These are phyloP conservation scores for Dryas integrifolia DNA, from an alignment of 331 rosid genomes.

Conservation along the genomic window DNA sequence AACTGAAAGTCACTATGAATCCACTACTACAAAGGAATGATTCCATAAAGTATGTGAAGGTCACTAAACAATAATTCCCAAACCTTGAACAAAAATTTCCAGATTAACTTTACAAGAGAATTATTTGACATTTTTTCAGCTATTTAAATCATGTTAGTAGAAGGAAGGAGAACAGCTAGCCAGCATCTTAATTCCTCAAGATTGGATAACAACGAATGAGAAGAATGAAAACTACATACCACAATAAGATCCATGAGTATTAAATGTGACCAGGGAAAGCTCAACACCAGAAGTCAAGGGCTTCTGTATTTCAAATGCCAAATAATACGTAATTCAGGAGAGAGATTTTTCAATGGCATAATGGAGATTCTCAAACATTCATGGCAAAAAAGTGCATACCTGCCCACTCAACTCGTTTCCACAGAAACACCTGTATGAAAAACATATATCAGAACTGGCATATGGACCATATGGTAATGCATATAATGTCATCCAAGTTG, in stretches of 20 bases:
- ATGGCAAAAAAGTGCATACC: conserved; percentile 44
- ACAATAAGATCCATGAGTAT: conserved; percentile 89
- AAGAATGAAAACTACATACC: conserved; percentile 52
- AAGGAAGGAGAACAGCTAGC: neutral
- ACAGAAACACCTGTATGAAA: conserved; percentile 54
- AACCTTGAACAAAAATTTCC: conserved; percentile 4
- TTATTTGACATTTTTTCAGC: conserved; percentile 1
- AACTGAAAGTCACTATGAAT: neutral
- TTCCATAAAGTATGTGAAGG: conserved; percentile 3
- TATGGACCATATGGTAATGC: neutral
- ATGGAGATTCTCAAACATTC: conserved; percentile 12
- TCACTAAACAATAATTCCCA: neutral
- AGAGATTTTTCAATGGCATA: neutral
- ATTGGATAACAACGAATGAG: conserved; percentile 14
- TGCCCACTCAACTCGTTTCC: conserved; percentile 73
- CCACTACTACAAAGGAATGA: conserved; percentile 17
- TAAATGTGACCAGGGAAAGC: conserved; percentile 69
- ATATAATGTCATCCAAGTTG: conserved; percentile 15
- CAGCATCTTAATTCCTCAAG: conserved; percentile 15
- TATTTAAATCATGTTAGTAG: neutral
- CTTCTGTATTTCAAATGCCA: conserved; percentile 56
- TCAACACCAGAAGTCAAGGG: conserved; percentile 52
- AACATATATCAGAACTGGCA: conserved; percentile 30
- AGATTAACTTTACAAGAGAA: neutral
- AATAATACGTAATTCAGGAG: neutral